Base-by-base conservation (phyloP, 345 rosid species). In the Aegle marmelos region DNA sequence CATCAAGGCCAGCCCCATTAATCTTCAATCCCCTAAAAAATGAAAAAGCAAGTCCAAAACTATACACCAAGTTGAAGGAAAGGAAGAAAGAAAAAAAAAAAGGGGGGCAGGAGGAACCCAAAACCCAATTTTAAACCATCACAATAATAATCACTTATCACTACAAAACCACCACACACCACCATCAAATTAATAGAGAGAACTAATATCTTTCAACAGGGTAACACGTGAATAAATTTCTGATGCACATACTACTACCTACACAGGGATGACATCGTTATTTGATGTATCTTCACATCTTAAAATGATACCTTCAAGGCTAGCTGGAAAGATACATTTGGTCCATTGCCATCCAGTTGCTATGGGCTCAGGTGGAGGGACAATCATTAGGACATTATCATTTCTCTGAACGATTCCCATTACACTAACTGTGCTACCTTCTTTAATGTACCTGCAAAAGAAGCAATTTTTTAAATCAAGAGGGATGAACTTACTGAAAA, bases 361-460 rank as follows among this genome's bases (percentile, higher is more conserved):
- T 16, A 89, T 79, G 39, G 98, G 98, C 70, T 93, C 98, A 0
- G 98, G 79, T 5, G 94, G 90, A 68, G 98, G 96, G 39, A 94
- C 89, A 13, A 97, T 91, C 98, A 93, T 97, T n/a, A 97, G 98
- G 84, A 94, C 93, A 56, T 91, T 97, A 9, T 97, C 98, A 41
- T 94, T 97, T 86, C 98, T 89, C 76, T 93, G 98, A 79, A 97
- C 97, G 45, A 92, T 93, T 72, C 98, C 98, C 86, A 97, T 91
- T 76, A 97, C 94, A 74, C 98, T 93, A 41, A 97, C 98, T 0
- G 98, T 91, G 89, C 94, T 94, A 68, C 99, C 99, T 91, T 97
- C 98, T 89, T 94, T 97, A 81, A 97, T 93, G 78, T 86, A 92
- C 89, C 99, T 94, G 75, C 59, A 76, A 70, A 75, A 24, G 25